Evolutionary conservation across 345 rosid genomes (phyloP).

Genomic region (Brassica nigra): DNA sequence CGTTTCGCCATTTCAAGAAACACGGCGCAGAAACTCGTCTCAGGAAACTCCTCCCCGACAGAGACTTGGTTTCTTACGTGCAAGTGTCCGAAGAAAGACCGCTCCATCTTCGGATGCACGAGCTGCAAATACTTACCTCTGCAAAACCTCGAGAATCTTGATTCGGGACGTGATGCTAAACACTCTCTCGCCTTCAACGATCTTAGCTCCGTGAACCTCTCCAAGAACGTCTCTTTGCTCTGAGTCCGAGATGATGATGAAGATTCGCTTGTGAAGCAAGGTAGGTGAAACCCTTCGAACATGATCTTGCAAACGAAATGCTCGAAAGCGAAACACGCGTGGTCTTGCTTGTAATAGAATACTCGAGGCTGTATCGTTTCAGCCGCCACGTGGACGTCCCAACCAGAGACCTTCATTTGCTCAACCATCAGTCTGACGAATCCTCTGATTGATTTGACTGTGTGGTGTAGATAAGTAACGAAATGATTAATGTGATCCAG

Average conservation of each 20-base stretch:
- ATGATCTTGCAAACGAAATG: constrained; percentile 69
- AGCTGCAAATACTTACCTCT: constrained; percentile 65
- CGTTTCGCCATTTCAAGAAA: constrained; percentile 85
- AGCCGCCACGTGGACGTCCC: constrained; percentile 79
- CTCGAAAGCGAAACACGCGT: constrained; percentile 80
- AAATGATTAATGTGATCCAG: constrained; percentile 55
- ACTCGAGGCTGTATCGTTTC: constrained; percentile 54
- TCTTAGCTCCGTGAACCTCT: constrained; percentile 66
- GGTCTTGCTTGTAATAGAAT: constrained; percentile 59
- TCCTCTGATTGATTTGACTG: constrained; percentile 69
- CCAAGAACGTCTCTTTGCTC: constrained; percentile 46
- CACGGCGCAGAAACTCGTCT: constrained; percentile 48
- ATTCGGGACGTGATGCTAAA: constrained; percentile 54
- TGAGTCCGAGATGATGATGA: constrained; percentile 6
- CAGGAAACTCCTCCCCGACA: constrained; percentile 57
- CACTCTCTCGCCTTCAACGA: constrained; percentile 53
- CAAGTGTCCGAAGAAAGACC: constrained; percentile 61
- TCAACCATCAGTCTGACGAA: constrained; percentile 63
- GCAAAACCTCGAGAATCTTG: constrained; percentile 68
- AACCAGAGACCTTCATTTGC: constrained; percentile 63
- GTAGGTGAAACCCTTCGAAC: constrained; percentile 69
- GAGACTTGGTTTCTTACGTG: constrained; percentile 50
- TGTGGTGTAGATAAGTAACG: constrained; percentile 49
- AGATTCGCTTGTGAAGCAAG: constrained; percentile 48
- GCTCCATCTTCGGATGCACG: constrained; percentile 79